phyloP scores from a whole-genome alignment of 2,329 filamentous ascomycete genomes.

The Aurifilum marmelostoma region DNA sequence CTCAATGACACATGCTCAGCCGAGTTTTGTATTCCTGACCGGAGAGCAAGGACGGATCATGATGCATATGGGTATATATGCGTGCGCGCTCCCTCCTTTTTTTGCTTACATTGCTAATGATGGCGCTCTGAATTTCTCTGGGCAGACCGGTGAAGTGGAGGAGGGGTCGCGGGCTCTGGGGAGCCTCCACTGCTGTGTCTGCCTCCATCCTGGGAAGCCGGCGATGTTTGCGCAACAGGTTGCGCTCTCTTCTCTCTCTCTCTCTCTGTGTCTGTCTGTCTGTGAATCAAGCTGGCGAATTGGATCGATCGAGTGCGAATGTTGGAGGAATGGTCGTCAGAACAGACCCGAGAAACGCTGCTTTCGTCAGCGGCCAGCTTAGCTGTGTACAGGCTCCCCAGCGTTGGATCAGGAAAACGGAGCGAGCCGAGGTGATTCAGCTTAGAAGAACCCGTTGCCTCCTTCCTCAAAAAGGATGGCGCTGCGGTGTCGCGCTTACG shows the following conservation, averaged over 20 bases:
- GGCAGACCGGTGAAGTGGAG: slow-evolving; percentile 49
- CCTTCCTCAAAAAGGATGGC: not conserved
- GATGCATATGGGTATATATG: not conserved
- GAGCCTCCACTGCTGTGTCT: slow-evolving; percentile 15
- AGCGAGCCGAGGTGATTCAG: not conserved
- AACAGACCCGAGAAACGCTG: not conserved
- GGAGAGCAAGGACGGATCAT: not conserved
- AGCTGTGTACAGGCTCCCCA: not conserved
- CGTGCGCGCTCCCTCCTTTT: no score
- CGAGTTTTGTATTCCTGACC: not conserved
- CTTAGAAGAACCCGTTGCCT: not conserved
- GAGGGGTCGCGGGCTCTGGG: slow-evolving; percentile 33
- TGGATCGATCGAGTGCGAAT: not conserved
- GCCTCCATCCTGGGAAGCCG: slow-evolving; percentile 21
- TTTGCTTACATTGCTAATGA: slow-evolving; percentile 49
- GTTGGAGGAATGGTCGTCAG: not conserved
- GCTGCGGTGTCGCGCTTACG: not conserved
- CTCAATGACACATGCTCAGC: not conserved
- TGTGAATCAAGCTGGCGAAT: not conserved
- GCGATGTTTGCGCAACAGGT: not conserved
- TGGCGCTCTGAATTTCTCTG: slow-evolving; percentile 52
- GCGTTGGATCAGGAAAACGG: not conserved
- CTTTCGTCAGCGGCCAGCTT: not conserved
- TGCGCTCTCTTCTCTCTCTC: not conserved
- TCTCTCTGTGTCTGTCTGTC: no score